phyloP scores from a whole-genome alignment of 352 stramenopile genomes.

The Phytophthora tentaculata region DNA sequence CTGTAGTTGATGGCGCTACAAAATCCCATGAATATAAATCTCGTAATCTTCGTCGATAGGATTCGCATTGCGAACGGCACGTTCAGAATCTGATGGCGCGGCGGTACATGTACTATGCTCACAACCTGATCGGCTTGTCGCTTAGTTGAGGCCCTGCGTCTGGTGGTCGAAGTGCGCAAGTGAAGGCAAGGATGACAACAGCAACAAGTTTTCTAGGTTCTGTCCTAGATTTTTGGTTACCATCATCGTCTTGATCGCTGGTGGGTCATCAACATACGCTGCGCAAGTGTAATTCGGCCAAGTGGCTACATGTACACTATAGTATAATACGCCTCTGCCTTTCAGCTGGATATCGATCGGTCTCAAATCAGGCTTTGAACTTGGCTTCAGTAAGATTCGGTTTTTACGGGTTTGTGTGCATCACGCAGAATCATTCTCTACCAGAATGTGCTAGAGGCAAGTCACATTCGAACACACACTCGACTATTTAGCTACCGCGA shows the following conservation, averaged over 20 bases:
- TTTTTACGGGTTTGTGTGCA: slow-evolving; percentile 6
- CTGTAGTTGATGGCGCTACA: neutral
- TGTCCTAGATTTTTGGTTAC: too few relatives aligned
- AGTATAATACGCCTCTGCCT: slow-evolving; percentile 10
- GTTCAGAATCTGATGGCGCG: too few relatives aligned
- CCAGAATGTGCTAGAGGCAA: too few relatives aligned
- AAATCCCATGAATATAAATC: neutral
- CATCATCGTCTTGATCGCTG: slow-evolving; percentile 16
- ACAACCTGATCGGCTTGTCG: slow-evolving; percentile 6
- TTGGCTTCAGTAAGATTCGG: slow-evolving; percentile 16
- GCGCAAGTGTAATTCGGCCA: slow-evolving; percentile 4
- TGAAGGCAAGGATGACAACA: neutral
- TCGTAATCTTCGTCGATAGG: neutral
- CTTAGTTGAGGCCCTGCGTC: too few relatives aligned
- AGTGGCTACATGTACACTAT: neutral
- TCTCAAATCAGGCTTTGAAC: slow-evolving; percentile 16
- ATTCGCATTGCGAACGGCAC: too few relatives aligned
- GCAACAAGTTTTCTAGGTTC: neutral
- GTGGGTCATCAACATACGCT: slow-evolving; percentile 3
- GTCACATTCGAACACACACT: slow-evolving; percentile 14
- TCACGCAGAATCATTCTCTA: slow-evolving; percentile 19
- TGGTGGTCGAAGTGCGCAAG: neutral
- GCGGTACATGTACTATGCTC: neutral
- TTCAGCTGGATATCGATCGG: neutral
- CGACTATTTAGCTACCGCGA: neutral